Evolutionary conservation across 2,329 filamentous ascomycete species (phyloP).

Genomic region (Huntiella savannae): DNA sequence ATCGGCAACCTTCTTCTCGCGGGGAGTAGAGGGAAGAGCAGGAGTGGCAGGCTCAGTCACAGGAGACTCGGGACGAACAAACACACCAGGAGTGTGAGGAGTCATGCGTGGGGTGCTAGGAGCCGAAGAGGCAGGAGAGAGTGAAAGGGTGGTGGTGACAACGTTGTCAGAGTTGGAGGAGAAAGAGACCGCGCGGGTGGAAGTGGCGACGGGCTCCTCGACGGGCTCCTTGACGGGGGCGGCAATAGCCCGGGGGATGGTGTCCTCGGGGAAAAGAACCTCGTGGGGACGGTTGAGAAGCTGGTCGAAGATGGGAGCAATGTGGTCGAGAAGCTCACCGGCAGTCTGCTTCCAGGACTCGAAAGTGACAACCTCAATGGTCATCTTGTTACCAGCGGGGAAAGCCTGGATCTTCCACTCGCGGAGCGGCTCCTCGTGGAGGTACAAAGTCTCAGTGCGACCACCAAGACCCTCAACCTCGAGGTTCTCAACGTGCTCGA

Average conservation of each 20-base stretch:
- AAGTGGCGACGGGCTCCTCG: not conserved
- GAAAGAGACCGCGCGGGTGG: not conserved
- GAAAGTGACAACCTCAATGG: conserved; percentile 41
- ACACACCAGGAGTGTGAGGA: not conserved
- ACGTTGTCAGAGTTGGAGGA: not conserved
- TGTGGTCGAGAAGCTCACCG: conserved; percentile 28
- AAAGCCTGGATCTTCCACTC: conserved; percentile 46
- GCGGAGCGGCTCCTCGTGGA: conserved; percentile 34
- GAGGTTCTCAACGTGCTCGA: conserved; percentile 40
- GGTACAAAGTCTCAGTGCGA: conserved; percentile 38
- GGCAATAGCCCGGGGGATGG: not conserved
- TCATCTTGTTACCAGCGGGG: conserved; percentile 28
- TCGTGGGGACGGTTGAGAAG: conserved; percentile 21
- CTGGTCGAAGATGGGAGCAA: conserved; percentile 23
- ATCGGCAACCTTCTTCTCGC: not conserved
- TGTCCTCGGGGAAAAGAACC: conserved; percentile 15
- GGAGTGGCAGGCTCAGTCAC: not conserved
- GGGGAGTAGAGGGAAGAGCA: not conserved
- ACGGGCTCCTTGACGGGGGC: not conserved
- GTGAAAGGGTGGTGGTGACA: not conserved
- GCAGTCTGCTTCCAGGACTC: conserved; percentile 35
- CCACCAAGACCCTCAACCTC: conserved; percentile 18
- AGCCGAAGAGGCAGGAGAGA: conserved; percentile 1
- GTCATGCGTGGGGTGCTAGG: conserved; percentile 5
- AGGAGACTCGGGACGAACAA: not conserved